Conservation (phyloP, 768 basidiomycete genomes). For the Lepiota brunneoincarnata region DNA sequence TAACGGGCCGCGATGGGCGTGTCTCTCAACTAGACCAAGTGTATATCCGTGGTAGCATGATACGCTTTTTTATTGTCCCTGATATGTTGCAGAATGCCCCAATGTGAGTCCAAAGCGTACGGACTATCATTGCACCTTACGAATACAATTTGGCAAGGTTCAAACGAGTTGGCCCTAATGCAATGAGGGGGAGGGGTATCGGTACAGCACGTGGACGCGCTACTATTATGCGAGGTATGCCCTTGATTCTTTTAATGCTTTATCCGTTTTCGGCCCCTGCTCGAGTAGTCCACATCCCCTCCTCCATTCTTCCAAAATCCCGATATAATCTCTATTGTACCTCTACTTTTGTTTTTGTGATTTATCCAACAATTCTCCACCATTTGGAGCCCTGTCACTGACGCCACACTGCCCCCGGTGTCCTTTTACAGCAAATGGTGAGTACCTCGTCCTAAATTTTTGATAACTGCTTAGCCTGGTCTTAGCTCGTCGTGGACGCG, state of each 20-base stretch:
- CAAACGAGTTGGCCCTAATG: constrained; percentile 97
- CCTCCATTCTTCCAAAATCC: background rate
- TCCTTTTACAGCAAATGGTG: constrained; percentile 61
- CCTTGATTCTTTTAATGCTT: constrained; percentile 12
- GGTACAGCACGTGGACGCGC: constrained; percentile 98
- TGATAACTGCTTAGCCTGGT: background rate
- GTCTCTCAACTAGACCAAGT: constrained; percentile 99
- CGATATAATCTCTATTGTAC: too few species aligned
- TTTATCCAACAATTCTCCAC: background rate
- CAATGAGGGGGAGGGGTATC: constrained; percentile 98
- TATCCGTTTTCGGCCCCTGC: too few species aligned
- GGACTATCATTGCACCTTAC: background rate
- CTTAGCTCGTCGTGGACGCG: constrained; percentile 84
- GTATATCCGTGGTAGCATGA: constrained; percentile 97
- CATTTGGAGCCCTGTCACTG: background rate
- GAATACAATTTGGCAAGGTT: constrained; percentile 62
- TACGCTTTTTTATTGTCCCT: constrained; percentile 98
- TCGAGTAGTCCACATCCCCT: background rate
- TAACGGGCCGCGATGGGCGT: constrained; percentile 96
- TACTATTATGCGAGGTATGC: constrained; percentile 94
- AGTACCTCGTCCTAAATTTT: constrained; percentile 16
- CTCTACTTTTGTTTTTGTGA: too few species aligned
- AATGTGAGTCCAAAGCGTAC: constrained; percentile 53
- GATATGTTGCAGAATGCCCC: constrained; percentile 99
- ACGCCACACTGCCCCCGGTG: background rate